phyloP scores from a whole-genome alignment of 768 basidiomycete genomes.

The Hericium erinaceus region DNA sequence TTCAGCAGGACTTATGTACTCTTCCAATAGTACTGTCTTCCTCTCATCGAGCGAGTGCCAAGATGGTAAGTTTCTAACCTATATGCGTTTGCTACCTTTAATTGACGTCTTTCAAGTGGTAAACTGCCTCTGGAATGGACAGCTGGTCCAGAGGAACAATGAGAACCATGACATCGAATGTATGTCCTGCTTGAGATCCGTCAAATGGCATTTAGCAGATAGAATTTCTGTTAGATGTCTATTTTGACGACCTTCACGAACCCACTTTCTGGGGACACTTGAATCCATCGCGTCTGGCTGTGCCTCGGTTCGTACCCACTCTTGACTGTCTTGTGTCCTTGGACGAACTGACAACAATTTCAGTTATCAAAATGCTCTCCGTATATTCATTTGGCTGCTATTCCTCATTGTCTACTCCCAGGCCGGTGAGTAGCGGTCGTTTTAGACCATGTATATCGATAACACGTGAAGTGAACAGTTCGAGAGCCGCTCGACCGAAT shows the following conservation, averaged over 20 bases:
- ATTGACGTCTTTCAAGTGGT: conserved; percentile 44
- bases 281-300: conserved; percentile 67
- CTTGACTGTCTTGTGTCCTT: neutral
- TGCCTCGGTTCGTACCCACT: conserved; percentile 47
- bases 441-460: neutral
- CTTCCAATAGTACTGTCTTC: conserved; percentile 55
- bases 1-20: neutral
- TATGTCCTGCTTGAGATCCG: conserved; percentile 20
- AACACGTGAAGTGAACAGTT: conserved; percentile 31
- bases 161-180: conserved; percentile 74
- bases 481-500: conserved; percentile 69
- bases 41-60: conserved; percentile 82
- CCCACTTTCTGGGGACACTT: conserved; percentile 60
- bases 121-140: conserved; percentile 73
- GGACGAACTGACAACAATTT: neutral
- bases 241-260: conserved; percentile 47
- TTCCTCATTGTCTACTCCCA: conserved; percentile 77
- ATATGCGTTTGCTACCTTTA: conserved; percentile 8
- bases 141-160: conserved; percentile 71
- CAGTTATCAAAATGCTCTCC: conserved; percentile 82
- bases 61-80: conserved; percentile 36
- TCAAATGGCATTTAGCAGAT: neutral
- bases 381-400: conserved; percentile 67
- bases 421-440: conserved; percentile 45
- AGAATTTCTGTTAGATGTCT: conserved; percentile 43